These are phyloP conservation scores for Boletus reticuloceps DNA, from an alignment of 768 basidiomycete genomes.

Conservation along the genomic window DNA sequence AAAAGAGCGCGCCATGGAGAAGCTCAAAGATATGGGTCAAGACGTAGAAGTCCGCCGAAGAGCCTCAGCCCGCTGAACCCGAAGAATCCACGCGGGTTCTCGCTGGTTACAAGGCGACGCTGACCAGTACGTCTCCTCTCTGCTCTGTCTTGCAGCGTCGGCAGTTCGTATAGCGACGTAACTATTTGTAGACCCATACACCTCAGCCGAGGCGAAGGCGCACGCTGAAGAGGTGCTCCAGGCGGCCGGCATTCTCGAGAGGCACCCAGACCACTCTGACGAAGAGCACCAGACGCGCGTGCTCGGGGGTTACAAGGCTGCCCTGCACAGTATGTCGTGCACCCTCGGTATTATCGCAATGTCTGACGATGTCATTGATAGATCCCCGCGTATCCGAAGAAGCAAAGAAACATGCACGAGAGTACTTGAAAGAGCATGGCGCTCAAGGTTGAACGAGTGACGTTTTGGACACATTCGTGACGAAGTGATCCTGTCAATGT, in stretches of 20 bases:
- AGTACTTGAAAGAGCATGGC: slow-evolving; percentile 35
- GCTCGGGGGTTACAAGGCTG: slow-evolving; percentile 56
- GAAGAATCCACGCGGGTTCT: slow-evolving; percentile 25
- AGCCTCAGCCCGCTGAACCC: neutral
- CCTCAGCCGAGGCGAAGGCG: slow-evolving; percentile 48
- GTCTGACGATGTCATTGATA: slow-evolving; percentile 15
- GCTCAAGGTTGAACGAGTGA: slow-evolving; percentile 10
- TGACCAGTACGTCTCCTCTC: slow-evolving; percentile 37
- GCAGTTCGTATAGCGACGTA: too few species aligned
- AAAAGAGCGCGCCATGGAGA: slow-evolving; percentile 45
- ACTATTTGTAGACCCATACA: slow-evolving; percentile 35
- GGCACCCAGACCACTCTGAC: slow-evolving; percentile 27
- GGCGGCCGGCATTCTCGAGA: slow-evolving; percentile 40
- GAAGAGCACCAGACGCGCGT: slow-evolving; percentile 47
- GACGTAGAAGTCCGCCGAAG: slow-evolving; percentile 3
- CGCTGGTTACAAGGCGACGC: slow-evolving; percentile 51
- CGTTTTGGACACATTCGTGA: neutral
- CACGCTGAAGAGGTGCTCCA: slow-evolving; percentile 54
- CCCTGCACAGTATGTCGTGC: slow-evolving; percentile 42
- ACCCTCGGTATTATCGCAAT: too few species aligned
- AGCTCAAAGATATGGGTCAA: slow-evolving; percentile 42
- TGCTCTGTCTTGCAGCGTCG: neutral
- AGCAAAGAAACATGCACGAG: slow-evolving; percentile 48
- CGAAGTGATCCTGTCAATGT: neutral
- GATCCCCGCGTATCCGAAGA: slow-evolving; percentile 47